Conservation (phyloP, 805 yeast genomes). For the Phaffomyces antillensis region DNA sequence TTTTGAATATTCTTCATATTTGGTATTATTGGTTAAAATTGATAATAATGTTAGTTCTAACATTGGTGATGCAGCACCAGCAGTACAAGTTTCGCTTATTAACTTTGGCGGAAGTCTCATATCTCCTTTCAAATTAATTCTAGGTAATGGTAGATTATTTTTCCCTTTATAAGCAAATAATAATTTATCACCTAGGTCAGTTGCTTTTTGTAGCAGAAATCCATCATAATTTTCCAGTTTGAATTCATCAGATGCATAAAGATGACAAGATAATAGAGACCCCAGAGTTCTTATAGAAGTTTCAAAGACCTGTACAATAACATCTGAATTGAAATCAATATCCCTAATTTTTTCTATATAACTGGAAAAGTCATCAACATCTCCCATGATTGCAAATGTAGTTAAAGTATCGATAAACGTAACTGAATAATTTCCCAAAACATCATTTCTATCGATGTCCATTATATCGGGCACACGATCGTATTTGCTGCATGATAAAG, state of each 20-base stretch:
- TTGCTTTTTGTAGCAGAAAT: slow-evolving; percentile 61
- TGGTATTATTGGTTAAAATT: slow-evolving; percentile 62
- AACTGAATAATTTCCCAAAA: slow-evolving; percentile 73
- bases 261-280: slow-evolving; percentile 71
- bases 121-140: slow-evolving; percentile 64
- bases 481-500: slow-evolving; percentile 62
- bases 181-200: slow-evolving; percentile 66
- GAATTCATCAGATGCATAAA: slow-evolving; percentile 43
- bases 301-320: slow-evolving; percentile 84
- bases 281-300: slow-evolving; percentile 78
- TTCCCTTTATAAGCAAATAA: slow-evolving; percentile 62
- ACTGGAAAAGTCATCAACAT: slow-evolving; percentile 45
- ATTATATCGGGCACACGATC: slow-evolving; percentile 52
- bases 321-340: slow-evolving; percentile 49
- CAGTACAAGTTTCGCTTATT: slow-evolving; percentile 67
- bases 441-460: slow-evolving; percentile 68
- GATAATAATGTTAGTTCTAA: slow-evolving; percentile 76
- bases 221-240: slow-evolving; percentile 52
- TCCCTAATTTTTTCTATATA: slow-evolving; percentile 33
- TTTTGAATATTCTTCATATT: slow-evolving; percentile 57
- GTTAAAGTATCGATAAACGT: slow-evolving; percentile 78
- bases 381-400: slow-evolving; percentile 66
- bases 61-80: slow-evolving; percentile 82
- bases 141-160: slow-evolving; percentile 67
- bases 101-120: slow-evolving; percentile 34